Percentiles rank a stretch among this genome's conserved stretches.
Conservation (phyloP, 441 rosid species). For the Populus hybrid region DNA sequence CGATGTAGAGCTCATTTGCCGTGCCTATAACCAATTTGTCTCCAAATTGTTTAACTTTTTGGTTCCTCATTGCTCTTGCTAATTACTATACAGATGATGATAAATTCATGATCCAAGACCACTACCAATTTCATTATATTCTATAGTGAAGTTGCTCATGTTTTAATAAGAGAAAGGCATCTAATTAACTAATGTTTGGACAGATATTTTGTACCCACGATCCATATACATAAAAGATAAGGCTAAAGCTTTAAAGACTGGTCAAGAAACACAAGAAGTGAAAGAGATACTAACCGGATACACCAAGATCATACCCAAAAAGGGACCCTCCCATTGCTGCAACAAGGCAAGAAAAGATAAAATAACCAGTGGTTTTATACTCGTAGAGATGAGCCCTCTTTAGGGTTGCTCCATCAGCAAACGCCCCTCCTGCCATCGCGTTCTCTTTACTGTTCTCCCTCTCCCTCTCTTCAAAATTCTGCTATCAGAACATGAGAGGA, state of each 20-base stretch:
- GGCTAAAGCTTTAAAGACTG: background rate
- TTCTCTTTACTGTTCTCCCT: background rate
- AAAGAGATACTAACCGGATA: slow-evolving; percentile 44
- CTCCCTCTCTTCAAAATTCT: background rate
- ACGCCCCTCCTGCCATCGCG: slow-evolving; percentile 68
- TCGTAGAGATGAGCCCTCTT: slow-evolving; percentile 76
- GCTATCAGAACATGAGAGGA: background rate
- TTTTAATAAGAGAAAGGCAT: background rate
- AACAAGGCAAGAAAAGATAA: slow-evolving; percentile 55
- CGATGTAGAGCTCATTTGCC: background rate
- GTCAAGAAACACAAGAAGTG: background rate
- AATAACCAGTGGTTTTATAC: slow-evolving; percentile 48
- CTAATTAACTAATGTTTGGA: background rate
- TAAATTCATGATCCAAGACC: background rate
- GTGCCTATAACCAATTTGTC: background rate
- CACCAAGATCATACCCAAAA: slow-evolving; percentile 77
- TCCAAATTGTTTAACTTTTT: background rate
- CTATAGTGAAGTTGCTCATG: background rate
- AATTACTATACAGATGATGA: background rate
- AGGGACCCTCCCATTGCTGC: slow-evolving; percentile 76
- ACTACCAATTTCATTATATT: background rate
- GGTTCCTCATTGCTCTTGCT: background rate
- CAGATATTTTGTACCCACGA: background rate
- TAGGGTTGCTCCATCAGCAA: slow-evolving; percentile 35
- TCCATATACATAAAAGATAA: background rate